Percentiles rank a stretch among this genome's conserved stretches.
phyloP scores from a whole-genome alignment of 257 asterid genomes.

The Solanum paucissectum region DNA sequence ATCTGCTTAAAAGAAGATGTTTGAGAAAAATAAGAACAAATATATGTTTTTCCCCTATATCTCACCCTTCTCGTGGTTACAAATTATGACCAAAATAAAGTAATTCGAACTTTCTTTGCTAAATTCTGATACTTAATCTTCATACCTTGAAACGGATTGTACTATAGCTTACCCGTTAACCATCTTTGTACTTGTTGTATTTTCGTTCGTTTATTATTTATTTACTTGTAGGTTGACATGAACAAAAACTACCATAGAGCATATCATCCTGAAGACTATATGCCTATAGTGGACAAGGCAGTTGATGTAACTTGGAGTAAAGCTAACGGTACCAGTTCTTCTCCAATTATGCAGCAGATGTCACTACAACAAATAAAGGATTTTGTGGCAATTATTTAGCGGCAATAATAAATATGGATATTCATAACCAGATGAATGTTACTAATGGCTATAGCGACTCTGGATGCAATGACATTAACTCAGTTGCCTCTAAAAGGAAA shows the following conservation, averaged over 20 bases:
- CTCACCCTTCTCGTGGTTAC: background rate
- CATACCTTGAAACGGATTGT: background rate
- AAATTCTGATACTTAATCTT: background rate
- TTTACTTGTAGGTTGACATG: background rate
- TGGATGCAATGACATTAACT: background rate
- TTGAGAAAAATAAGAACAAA: background rate
- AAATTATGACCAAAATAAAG: background rate
- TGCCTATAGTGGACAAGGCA: constrained; percentile 38
- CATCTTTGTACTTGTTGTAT: background rate
- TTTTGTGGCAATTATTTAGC: background rate
- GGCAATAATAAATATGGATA: background rate
- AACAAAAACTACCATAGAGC: background rate
- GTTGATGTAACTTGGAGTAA: constrained; percentile 39
- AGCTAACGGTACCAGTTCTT: background rate
- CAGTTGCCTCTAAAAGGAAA: background rate
- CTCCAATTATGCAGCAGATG: background rate
- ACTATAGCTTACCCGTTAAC: background rate
- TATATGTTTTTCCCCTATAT: background rate
- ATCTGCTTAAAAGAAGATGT: background rate
- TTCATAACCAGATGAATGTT: background rate
- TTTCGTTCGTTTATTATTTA: background rate
- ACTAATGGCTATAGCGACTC: background rate
- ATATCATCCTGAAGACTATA: background rate
- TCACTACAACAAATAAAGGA: background rate
- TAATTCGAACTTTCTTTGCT: background rate